Base-by-base conservation (phyloP, 1,284 basidiomycete species). In the Apiotrichum porosum region DNA sequence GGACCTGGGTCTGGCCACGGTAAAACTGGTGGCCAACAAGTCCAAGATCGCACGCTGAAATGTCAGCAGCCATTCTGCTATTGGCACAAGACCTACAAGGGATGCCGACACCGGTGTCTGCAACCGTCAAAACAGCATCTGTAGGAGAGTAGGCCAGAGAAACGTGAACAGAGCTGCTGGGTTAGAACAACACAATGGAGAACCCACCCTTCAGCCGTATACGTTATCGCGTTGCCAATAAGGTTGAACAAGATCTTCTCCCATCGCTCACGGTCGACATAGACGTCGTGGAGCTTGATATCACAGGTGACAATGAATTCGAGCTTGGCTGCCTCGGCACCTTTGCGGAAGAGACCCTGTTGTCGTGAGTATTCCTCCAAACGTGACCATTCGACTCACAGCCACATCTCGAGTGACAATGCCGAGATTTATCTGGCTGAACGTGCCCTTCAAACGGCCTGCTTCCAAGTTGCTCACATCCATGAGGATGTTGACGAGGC, bases 181-280 rank as follows among this genome's bases (percentile, higher is more conserved):
- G n/a, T n/a, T n/a, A n/a, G n/a, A n/a, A n/a, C n/a, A n/a, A n/a
- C n/a, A n/a, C n/a, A n/a, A n/a, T n/a, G n/a, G n/a, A n/a, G n/a
- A n/a, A 59, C 60, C 0, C 33, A 52, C 17, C 70, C 71, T 9
- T 47, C 26, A 51, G 63, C 49, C 1, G 71, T 73, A 44, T 70
- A 71, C 55, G 71, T 69, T 52, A 72, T 51, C 5, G 69, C 71
- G 50, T 76, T 76, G 4, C 65, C 66, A 39, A 75, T 58, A 2
- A 75, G 55, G 42, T 72, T 73, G 62, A 68, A 74, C 14, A 72
- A 54, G 48, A 75, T 66, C 55, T 76, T 76, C 46, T 77, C 76
- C 70, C 72, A 76, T 26, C 75, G 65, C 22, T 76, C 75, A 0
- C 62, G 54, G 53, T 71, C 69, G 41, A 75, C 64, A 49, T 66